phyloP scores from a whole-genome alignment of 1,139 yeast genomes.

The Blastobotrys raffinosifermentans region DNA sequence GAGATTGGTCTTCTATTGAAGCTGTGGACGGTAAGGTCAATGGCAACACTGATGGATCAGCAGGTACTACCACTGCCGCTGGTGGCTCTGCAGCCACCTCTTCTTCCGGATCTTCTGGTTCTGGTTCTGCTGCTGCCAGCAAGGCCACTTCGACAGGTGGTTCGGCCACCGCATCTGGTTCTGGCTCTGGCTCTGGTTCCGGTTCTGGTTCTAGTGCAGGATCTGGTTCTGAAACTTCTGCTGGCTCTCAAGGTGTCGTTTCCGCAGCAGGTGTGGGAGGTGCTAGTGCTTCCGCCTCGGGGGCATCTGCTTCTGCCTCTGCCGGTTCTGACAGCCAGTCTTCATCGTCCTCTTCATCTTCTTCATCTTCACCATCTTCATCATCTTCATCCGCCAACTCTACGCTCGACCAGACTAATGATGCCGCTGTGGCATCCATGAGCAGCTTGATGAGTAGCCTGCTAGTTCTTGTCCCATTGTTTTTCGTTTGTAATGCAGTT shows the following conservation, averaged over 20 bases:
- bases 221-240: too few relatives aligned
- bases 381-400: conserved; percentile 6
- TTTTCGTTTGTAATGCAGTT: background rate
- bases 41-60: conserved; percentile 52
- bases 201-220: conserved; percentile 1
- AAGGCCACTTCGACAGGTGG: conserved; percentile 1
- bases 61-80: conserved; percentile 22
- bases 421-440: background rate
- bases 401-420: conserved; percentile 1
- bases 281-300: conserved; percentile 6
- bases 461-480: background rate
- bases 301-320: conserved; percentile 2
- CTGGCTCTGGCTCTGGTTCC: background rate
- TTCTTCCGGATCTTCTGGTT: conserved; percentile 7
- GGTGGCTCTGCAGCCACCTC: conserved; percentile 11
- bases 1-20: conserved; percentile 60
- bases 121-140: conserved; percentile 7
- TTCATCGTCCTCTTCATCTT: conserved; percentile 5
- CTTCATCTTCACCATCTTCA: conserved; percentile 6
- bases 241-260: too few relatives aligned
- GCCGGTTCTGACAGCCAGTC: conserved; percentile 3
- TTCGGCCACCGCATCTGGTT: background rate
- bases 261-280: conserved; percentile 1
- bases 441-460: background rate
- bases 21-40: conserved; percentile 58